Evolutionary conservation across 129 eudicot species (phyloP).

Genomic region (Dittrichia graveolens): DNA sequence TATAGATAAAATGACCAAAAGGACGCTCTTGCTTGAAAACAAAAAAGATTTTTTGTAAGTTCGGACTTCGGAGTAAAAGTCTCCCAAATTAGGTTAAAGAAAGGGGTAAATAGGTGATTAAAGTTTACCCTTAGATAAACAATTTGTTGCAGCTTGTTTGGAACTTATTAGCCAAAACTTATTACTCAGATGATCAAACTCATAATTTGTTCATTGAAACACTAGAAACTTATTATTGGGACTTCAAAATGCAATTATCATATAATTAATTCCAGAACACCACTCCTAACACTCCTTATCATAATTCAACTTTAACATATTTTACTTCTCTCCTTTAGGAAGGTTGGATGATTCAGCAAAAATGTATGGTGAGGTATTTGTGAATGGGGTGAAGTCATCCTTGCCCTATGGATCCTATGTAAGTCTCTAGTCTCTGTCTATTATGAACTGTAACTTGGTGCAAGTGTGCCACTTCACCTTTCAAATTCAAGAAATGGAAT

Average conservation of each 20-base stretch:
- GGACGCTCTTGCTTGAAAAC: too few species aligned
- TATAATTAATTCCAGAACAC: neutral
- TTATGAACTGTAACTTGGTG: neutral
- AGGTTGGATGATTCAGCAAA: constrained; percentile 81
- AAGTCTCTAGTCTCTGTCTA: constrained; percentile 31
- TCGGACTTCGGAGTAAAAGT: too few species aligned
- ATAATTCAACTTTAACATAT: constrained; percentile 20
- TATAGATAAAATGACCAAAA: too few species aligned
- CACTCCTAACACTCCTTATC: neutral
- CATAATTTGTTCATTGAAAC: too few species aligned
- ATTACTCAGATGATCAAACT: too few species aligned
- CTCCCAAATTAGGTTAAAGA: too few species aligned
- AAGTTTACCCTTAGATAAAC: too few species aligned
- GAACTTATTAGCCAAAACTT: too few species aligned
- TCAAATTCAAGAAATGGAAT: neutral
- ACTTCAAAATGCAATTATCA: neutral
- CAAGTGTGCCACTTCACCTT: neutral
- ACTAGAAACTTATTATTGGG: too few species aligned
- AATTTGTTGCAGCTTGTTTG: too few species aligned
- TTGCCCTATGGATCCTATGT: constrained; percentile 88
- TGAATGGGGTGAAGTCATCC: constrained; percentile 66
- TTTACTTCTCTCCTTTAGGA: constrained; percentile 51
- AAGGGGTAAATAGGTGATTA: too few species aligned
- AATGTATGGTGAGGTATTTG: constrained; percentile 75
- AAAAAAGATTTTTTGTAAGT: too few species aligned